These are phyloP conservation scores for carrot (Daucus carota) DNA, from an alignment of 129 eudicot species.

Conservation along the genomic window DNA sequence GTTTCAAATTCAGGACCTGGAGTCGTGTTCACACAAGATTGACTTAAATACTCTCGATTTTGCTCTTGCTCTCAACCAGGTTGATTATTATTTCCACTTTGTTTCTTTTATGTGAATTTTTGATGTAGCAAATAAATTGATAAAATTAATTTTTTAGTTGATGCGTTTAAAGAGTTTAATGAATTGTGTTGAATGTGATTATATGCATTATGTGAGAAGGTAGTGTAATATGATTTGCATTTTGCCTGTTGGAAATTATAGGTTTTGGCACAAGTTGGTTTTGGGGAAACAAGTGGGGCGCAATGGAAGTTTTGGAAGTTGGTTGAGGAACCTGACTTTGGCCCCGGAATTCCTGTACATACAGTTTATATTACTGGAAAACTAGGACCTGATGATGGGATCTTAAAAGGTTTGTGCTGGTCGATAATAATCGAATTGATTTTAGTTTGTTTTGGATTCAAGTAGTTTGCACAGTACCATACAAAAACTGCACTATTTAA, in stretches of 20 bases:
- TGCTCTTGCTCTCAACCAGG: conserved; percentile 52
- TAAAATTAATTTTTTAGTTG: not conserved
- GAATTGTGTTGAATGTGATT: not conserved
- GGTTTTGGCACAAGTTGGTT: conserved; percentile 57
- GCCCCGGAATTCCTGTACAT: conserved; percentile 55
- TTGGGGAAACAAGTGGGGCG: conserved; percentile 14
- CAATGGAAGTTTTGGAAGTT: conserved; percentile 60
- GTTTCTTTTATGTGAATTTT: not conserved
- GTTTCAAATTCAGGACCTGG: conserved; percentile 31
- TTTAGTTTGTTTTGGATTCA: not conserved
- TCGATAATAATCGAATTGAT: not conserved
- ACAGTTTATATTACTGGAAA: conserved; percentile 47
- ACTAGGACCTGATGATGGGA: conserved; percentile 25
- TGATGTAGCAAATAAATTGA: not conserved
- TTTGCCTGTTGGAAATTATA: conserved; percentile 17
- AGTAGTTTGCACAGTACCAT: not conserved
- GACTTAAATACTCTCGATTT: conserved; percentile 49
- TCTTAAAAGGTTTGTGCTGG: conserved; percentile 40
- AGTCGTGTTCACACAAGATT: conserved; percentile 26
- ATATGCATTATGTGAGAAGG: not conserved
- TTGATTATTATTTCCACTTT: conserved; percentile 4
- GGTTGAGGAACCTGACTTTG: conserved; percentile 82
- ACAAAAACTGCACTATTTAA: not conserved
- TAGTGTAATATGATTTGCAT: conserved; percentile 1
- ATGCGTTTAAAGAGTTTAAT: not conserved